phyloP scores from a whole-genome alignment of 306 rosid genomes.

The Rubus idaeus region DNA sequence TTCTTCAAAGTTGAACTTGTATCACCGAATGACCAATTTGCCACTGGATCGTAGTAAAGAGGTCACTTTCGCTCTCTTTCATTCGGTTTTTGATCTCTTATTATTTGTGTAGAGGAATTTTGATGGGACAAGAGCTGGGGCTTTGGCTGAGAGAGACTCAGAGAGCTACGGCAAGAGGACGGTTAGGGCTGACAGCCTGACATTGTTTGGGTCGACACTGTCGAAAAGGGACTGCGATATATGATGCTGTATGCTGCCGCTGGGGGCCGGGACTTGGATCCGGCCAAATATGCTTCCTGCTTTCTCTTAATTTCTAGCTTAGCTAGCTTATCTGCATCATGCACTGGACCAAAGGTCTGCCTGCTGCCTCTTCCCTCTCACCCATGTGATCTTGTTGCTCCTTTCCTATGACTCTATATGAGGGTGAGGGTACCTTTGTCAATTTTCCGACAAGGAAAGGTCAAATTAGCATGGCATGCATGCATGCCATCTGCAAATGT shows the following conservation, averaged over 20 bases:
- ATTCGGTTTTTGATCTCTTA: neutral
- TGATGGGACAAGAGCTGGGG: slow-evolving; percentile 38
- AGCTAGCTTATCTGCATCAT: neutral
- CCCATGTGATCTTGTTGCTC: slow-evolving; percentile 8
- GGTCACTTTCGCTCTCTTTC: slow-evolving; percentile 10
- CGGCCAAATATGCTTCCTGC: slow-evolving; percentile 54
- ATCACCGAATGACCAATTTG: slow-evolving; percentile 25
- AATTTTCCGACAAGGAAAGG: neutral
- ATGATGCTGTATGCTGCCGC: slow-evolving; percentile 26
- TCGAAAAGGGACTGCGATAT: slow-evolving; percentile 32
- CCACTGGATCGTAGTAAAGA: slow-evolving; percentile 9
- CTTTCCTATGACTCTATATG: neutral
- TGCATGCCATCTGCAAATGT: slow-evolving; percentile 8
- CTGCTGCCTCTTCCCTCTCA: neutral
- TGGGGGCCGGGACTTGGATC: slow-evolving; percentile 17
- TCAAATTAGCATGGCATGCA: slow-evolving; percentile 4
- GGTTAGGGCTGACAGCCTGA: slow-evolving; percentile 38
- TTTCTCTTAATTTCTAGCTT: neutral
- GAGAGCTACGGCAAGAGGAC: slow-evolving; percentile 28
- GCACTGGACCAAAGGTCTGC: neutral
- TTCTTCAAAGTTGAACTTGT: neutral
- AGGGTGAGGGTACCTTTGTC: neutral
- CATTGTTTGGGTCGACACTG: slow-evolving; percentile 19
- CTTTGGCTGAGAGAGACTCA: neutral
- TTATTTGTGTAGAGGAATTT: neutral